Evolutionary conservation across 176 grass and related monocot genomes (phyloP).

Genomic region (Oryza punctata): DNA sequence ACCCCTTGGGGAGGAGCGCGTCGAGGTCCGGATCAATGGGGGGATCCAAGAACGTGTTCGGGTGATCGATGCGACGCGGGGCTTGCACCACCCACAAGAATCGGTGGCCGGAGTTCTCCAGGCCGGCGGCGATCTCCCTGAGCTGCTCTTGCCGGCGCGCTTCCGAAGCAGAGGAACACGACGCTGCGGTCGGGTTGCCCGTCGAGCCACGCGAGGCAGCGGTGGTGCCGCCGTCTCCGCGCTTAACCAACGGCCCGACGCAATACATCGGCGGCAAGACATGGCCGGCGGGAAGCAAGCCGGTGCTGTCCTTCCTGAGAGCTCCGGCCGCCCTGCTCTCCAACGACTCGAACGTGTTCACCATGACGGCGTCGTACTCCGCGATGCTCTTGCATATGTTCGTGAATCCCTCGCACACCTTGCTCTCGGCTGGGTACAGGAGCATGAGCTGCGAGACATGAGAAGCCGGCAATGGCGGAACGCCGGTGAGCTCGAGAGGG

Average conservation of each 20-base stretch:
- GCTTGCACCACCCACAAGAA: slow-evolving; percentile 51
- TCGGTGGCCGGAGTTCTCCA: slow-evolving; percentile 55
- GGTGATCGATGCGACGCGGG: neutral
- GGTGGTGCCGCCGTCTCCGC: neutral
- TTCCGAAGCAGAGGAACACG: slow-evolving; percentile 46
- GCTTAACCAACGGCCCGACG: slow-evolving; percentile 31
- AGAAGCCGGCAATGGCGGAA: too few relatives aligned
- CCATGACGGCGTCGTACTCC: too few relatives aligned
- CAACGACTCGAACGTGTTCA: too few relatives aligned
- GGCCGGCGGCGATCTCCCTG: slow-evolving; percentile 41
- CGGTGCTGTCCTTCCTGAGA: slow-evolving; percentile 5
- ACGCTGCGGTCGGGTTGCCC: slow-evolving; percentile 34
- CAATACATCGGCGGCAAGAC: slow-evolving; percentile 37
- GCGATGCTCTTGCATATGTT: too few relatives aligned
- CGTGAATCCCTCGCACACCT: too few relatives aligned
- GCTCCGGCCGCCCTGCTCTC: neutral
- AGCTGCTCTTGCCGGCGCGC: slow-evolving; percentile 34
- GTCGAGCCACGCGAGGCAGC: slow-evolving; percentile 52
- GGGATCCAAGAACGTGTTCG: neutral
- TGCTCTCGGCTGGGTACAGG: too few relatives aligned
- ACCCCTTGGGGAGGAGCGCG: neutral
- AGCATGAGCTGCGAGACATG: too few relatives aligned
- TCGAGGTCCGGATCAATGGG: neutral
- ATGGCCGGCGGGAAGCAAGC: neutral
- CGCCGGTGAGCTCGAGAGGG: too few relatives aligned